Evolutionary conservation across 106 monocot genomes (phyloP).

Genomic region (Triglochin maritima): DNA sequence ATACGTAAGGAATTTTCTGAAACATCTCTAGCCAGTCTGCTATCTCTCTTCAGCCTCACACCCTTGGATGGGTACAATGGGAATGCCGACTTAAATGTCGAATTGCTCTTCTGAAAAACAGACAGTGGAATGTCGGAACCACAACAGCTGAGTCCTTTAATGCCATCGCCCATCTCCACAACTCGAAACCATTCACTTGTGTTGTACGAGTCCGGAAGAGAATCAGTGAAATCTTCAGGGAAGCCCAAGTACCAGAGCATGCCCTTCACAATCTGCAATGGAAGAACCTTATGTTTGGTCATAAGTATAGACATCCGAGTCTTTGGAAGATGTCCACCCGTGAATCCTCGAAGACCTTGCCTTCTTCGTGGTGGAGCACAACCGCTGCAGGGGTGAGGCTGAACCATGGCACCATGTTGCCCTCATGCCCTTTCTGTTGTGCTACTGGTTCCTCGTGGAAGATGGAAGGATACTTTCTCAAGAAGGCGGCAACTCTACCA

Average conservation of each 20-base stretch:
- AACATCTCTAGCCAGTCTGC: constrained; percentile 49
- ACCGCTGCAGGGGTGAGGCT: constrained; percentile 42
- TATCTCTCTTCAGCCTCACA: constrained; percentile 51
- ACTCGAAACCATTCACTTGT: constrained; percentile 19
- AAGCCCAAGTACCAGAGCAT: constrained; percentile 76
- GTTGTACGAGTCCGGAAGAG: constrained; percentile 16
- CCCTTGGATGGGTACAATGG: constrained; percentile 76
- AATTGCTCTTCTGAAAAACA: constrained; percentile 30
- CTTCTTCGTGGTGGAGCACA: constrained; percentile 23
- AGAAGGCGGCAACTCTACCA: constrained; percentile 21
- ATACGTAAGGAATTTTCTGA: constrained; percentile 53
- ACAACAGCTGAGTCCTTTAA: constrained; percentile 16
- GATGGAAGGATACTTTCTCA: constrained; percentile 45
- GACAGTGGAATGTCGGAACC: constrained; percentile 15
- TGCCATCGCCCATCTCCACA: constrained; percentile 36
- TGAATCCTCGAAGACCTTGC: constrained; percentile 9
- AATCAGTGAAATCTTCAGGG: constrained; percentile 43
- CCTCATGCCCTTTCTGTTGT: constrained; percentile 30
- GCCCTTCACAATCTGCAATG: constrained; percentile 50
- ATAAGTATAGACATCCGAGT: constrained; percentile 45
- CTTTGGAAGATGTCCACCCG: constrained; percentile 29
- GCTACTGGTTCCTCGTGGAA: constrained; percentile 50
- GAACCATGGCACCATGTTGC: constrained; percentile 46
- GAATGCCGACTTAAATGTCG: constrained; percentile 10
- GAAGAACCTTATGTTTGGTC: constrained; percentile 37